These are phyloP conservation scores for Dactylis glomerata DNA, from an alignment of 176 grass and related monocot genomes.

Conservation along the genomic window DNA sequence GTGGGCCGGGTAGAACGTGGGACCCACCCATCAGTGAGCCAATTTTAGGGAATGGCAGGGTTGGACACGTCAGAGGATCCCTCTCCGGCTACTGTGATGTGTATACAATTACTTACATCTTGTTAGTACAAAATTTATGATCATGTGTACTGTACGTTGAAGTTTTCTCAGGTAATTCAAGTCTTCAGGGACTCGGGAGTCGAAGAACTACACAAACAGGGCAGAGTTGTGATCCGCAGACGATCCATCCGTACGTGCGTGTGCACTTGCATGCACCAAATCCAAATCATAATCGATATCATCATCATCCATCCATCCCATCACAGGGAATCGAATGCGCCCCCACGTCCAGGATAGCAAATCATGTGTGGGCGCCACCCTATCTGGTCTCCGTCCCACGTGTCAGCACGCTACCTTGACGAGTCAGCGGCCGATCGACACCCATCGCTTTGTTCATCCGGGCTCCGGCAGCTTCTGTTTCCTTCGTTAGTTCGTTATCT, in stretches of 20 bases:
- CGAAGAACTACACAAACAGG: background rate
- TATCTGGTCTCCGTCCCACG: slow-evolving; percentile 19
- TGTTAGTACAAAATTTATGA: background rate
- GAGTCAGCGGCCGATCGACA: background rate
- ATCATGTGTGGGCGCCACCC: slow-evolving; percentile 42
- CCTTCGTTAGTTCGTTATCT: background rate
- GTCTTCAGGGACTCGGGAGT: background rate
- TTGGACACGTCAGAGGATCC: too few species aligned
- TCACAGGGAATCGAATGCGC: background rate
- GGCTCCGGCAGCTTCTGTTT: background rate
- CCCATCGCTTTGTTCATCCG: background rate
- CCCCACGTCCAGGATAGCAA: slow-evolving; percentile 34
- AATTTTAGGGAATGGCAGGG: too few species aligned
- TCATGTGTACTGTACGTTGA: background rate
- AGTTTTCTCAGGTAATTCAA: too few species aligned
- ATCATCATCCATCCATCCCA: slow-evolving; percentile 21
- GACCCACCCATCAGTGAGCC: too few species aligned
- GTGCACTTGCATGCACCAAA: slow-evolving; percentile 13
- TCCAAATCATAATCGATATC: slow-evolving; percentile 16
- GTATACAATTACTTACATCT: background rate
- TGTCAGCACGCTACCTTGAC: background rate
- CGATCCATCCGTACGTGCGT: slow-evolving; percentile 22
- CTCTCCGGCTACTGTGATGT: background rate
- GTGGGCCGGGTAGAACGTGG: too few species aligned
- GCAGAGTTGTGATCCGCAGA: slow-evolving; percentile 17